These are phyloP conservation scores for Rhizopogon vesiculosus DNA, from an alignment of 768 basidiomycete species.

Conservation along the genomic window DNA sequence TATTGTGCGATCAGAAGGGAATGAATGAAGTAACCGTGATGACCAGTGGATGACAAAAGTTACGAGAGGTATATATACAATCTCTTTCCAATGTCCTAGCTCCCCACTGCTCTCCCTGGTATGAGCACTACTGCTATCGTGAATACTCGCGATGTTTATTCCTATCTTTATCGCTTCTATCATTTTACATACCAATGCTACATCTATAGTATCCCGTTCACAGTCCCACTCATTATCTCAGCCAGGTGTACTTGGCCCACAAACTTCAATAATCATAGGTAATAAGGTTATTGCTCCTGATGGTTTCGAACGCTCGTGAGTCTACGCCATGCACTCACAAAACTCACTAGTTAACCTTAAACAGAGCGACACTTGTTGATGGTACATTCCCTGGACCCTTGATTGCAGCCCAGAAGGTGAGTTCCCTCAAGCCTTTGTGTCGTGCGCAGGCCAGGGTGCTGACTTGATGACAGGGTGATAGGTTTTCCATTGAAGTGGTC, in stretches of 20 bases:
- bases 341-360: not conserved
- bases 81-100: too few relatives aligned
- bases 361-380: conserved; percentile 21
- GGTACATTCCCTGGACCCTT: conserved; percentile 37
- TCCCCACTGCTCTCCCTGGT: not conserved
- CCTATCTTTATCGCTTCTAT: conserved; percentile 2
- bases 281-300: conserved; percentile 42
- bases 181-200: conserved; percentile 6
- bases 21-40: too few relatives aligned
- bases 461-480: conserved; percentile 25
- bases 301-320: conserved; percentile 41
- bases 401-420: conserved; percentile 27
- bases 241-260: conserved; percentile 11
- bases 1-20: too few relatives aligned
- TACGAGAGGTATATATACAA: too few relatives aligned
- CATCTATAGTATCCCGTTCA: conserved; percentile 12
- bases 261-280: conserved; percentile 29
- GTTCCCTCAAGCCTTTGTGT: not conserved
- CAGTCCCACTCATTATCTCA: not conserved
- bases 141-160: conserved; percentile 6
- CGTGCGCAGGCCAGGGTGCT: not conserved
- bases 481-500: conserved; percentile 39
- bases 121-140: not conserved
- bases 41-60: too few relatives aligned
- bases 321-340: not conserved